Conservation (phyloP, 306 rosid species). For the Begonia peltatifolia region DNA sequence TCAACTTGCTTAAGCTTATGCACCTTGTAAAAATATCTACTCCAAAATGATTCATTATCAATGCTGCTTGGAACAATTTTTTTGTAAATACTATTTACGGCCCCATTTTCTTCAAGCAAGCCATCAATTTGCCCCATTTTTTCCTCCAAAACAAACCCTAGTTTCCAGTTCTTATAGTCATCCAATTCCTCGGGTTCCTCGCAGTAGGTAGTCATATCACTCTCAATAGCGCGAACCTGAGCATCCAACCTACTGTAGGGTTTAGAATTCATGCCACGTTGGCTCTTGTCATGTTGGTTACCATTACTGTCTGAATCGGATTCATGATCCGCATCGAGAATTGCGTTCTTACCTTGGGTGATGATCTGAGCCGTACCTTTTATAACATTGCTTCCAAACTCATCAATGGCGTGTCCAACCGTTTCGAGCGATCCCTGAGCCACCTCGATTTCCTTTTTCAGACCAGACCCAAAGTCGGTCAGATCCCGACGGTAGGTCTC, state of each 20-base stretch:
- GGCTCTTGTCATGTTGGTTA: constrained; percentile 10
- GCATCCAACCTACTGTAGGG: constrained; percentile 60
- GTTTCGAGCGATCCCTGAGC: constrained; percentile 70
- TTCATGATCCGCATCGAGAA: constrained; percentile 42
- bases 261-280: constrained; percentile 28
- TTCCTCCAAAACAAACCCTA: constrained; percentile 32
- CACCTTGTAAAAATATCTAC: constrained; percentile 59
- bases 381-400: constrained; percentile 53
- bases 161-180: constrained; percentile 45
- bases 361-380: constrained; percentile 75
- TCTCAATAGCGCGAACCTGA: constrained; percentile 48
- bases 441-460: constrained; percentile 71
- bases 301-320: constrained; percentile 35
- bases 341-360: constrained; percentile 55
- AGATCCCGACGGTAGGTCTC: constrained; percentile 85
- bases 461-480: constrained; percentile 56
- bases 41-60: constrained; percentile 58
- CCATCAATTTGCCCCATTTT: constrained; percentile 42
- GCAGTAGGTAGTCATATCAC: constrained; percentile 43
- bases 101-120: constrained; percentile 41
- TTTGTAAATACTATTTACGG: constrained; percentile 30
- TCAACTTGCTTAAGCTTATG: constrained; percentile 54
- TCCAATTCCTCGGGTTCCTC: constrained; percentile 59
- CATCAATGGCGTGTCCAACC: constrained; percentile 56
- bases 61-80: constrained; percentile 39